phyloP scores from a whole-genome alignment of 176 grass and related monocot genomes.

The Bonia amplexicaulis region DNA sequence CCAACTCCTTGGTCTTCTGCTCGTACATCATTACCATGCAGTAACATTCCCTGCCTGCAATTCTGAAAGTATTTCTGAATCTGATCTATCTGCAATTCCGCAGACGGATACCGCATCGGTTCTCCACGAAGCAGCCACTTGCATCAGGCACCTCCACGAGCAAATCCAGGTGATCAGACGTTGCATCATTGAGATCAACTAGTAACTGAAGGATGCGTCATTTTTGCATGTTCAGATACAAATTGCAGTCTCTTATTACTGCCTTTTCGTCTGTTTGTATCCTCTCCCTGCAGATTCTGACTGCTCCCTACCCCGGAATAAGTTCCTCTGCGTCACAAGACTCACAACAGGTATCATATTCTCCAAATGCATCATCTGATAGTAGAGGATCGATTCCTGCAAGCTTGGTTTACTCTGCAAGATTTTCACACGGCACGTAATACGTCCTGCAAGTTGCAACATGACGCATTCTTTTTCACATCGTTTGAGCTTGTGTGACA shows the following conservation, averaged over 20 bases:
- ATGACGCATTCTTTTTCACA: not conserved
- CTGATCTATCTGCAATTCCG: slow-evolving; percentile 2
- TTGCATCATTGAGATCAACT: not conserved
- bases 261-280: not conserved
- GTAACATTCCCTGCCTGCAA: no score
- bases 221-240: not conserved
- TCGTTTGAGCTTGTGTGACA: not conserved
- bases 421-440: not conserved
- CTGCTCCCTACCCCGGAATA: slow-evolving; percentile 20
- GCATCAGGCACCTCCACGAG: slow-evolving; percentile 58
- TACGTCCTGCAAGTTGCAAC: not conserved
- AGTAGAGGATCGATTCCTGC: not conserved
- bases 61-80: not conserved
- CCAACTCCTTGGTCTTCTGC: not conserved
- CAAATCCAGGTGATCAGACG: slow-evolving; percentile 47
- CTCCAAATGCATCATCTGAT: not conserved
- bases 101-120: slow-evolving; percentile 72
- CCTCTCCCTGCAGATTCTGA: slow-evolving; percentile 30
- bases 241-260: not conserved
- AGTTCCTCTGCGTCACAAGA: not conserved
- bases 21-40: not conserved
- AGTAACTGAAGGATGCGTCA: not conserved
- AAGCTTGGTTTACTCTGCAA: not conserved
- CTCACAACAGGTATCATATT: slow-evolving; percentile 9
- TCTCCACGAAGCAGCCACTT: slow-evolving; percentile 62